Conservation (phyloP, 1,139 yeast species). For the Yamadazyma dushanensis region DNA sequence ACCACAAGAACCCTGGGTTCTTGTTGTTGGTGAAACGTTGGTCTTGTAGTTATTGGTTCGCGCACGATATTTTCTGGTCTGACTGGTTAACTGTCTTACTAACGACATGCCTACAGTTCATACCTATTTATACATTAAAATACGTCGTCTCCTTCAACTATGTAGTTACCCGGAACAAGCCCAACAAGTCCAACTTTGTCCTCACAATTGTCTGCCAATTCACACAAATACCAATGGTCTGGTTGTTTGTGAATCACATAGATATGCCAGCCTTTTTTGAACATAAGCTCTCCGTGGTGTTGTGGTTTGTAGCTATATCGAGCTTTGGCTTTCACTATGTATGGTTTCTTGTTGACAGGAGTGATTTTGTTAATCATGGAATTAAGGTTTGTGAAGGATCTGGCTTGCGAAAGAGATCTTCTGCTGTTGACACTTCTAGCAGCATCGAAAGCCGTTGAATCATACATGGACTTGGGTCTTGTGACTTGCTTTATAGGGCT, state of each 20-base stretch:
- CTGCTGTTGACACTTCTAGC: slow-evolving; percentile 18
- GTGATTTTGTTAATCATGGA: slow-evolving; percentile 30
- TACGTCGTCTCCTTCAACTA: slow-evolving; percentile 33
- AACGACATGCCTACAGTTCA: background rate
- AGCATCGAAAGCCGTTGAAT: slow-evolving; percentile 12
- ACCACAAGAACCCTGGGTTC: too few species aligned
- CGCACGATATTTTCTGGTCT: too few species aligned
- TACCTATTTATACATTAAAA: slow-evolving; percentile 14
- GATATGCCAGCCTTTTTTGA: slow-evolving; percentile 74
- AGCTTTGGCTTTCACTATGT: slow-evolving; percentile 62
- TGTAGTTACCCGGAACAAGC: slow-evolving; percentile 79
- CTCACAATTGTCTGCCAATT: slow-evolving; percentile 56
- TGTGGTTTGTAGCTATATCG: slow-evolving; percentile 72
- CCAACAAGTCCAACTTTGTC: slow-evolving; percentile 54
- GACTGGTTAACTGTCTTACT: too few species aligned
- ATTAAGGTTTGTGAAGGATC: slow-evolving; percentile 34
- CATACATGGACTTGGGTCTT: slow-evolving; percentile 48
- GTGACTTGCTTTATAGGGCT: slow-evolving; percentile 11
- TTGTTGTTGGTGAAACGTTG: too few species aligned
- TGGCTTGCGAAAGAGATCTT: slow-evolving; percentile 29
- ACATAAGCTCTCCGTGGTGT: slow-evolving; percentile 75
- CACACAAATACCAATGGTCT: slow-evolving; percentile 91
- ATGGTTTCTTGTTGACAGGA: slow-evolving; percentile 49
- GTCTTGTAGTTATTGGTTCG: too few species aligned
- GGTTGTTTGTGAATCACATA: slow-evolving; percentile 73